phyloP scores from a whole-genome alignment of 163 green algal species.

The Coccomyxa subellipsoidea region DNA sequence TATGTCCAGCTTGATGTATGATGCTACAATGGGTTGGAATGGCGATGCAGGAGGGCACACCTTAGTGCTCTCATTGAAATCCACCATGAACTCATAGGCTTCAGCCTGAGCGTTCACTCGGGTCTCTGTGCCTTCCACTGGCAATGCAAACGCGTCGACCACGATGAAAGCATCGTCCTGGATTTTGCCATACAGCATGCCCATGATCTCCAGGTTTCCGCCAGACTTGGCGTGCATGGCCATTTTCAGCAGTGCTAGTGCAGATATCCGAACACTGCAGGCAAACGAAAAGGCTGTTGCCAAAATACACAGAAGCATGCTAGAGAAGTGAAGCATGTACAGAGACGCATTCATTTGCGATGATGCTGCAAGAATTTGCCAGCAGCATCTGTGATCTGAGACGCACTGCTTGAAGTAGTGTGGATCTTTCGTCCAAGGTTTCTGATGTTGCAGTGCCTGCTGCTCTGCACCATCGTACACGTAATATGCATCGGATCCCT shows the following conservation, averaged over 20 bases:
- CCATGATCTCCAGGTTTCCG: constrained; percentile 80
- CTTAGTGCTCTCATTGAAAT: constrained; percentile 79
- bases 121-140: constrained; percentile 97
- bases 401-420: constrained; percentile 91
- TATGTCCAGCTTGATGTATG: no score
- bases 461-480: constrained; percentile 74
- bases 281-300: not conserved
- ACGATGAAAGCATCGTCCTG: constrained; percentile 88
- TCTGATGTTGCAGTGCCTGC: constrained; percentile 64
- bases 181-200: constrained; percentile 77
- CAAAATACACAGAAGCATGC: not conserved
- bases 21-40: no score
- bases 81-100: constrained; percentile 95
- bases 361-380: not conserved
- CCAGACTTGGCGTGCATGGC: constrained; percentile 29
- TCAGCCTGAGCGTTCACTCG: constrained; percentile 89
- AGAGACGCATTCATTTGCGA: no score
- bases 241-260: constrained; percentile 97
- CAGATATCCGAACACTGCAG: constrained; percentile 72
- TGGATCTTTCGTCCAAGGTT: constrained; percentile 87
- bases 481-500: constrained; percentile 52
- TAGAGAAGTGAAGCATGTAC: no score
- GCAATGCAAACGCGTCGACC: constrained; percentile 94
- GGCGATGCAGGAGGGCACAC: no score
- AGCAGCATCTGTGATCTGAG: not conserved